Evolutionary conservation across 441 rosid genomes (phyloP).

Genomic region (Gossypium gossypioides): DNA sequence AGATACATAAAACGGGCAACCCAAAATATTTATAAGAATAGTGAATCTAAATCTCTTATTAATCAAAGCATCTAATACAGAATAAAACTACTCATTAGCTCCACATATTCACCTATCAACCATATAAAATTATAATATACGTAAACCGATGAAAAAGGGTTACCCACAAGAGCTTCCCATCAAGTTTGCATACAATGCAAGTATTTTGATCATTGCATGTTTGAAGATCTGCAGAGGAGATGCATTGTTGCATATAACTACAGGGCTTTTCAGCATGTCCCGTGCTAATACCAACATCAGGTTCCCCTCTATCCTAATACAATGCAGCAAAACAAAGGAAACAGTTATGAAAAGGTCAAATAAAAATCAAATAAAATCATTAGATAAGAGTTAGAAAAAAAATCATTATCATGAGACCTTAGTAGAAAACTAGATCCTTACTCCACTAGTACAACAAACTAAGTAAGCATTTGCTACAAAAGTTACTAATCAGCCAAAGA

Average conservation of each 20-base stretch:
- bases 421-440: background rate
- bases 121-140: background rate
- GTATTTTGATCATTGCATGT: conserved; percentile 17
- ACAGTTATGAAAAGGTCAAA: conserved; percentile 12
- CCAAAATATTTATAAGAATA: background rate
- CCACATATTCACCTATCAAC: conserved; percentile 1
- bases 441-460: background rate
- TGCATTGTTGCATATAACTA: background rate
- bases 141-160: conserved; percentile 15
- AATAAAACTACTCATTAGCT: background rate
- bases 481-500: background rate
- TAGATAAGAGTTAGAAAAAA: background rate
- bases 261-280: conserved; percentile 1
- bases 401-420: background rate
- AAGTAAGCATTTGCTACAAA: background rate
- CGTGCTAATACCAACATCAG: background rate
- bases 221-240: conserved; percentile 7
- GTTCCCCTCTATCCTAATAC: conserved; percentile 31
- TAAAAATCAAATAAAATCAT: background rate
- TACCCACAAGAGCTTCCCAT: conserved; percentile 51
- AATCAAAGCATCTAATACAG: background rate
- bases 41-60: background rate
- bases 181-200: conserved; percentile 40
- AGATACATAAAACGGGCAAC: background rate
- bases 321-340: conserved; percentile 22